phyloP scores from a whole-genome alignment of 2,329 filamentous ascomycete species.

The Pseudohalonectria lignicola region DNA sequence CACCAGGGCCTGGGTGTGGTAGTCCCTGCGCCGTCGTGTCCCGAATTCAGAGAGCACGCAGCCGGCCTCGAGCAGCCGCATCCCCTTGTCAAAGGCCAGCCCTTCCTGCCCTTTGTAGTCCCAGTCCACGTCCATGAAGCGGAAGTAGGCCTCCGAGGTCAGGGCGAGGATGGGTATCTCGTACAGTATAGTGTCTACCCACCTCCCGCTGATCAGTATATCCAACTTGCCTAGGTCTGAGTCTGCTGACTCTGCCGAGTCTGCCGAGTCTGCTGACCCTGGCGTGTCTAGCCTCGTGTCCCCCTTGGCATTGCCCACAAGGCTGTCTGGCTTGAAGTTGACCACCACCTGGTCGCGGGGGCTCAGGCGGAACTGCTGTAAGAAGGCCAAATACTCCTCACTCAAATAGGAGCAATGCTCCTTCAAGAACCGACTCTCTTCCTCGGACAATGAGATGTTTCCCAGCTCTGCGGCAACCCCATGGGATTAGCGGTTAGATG shows the following conservation, averaged over 20 bases:
- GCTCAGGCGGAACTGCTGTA: conserved; percentile 69
- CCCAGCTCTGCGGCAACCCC: conserved; percentile 43
- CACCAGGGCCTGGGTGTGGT: conserved; percentile 88
- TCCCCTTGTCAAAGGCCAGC: conserved; percentile 72
- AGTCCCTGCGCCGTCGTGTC: conserved; percentile 78
- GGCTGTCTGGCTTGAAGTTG: conserved; percentile 53
- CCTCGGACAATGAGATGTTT: conserved; percentile 65
- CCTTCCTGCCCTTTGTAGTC: conserved; percentile 78
- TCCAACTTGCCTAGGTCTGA: conserved; percentile 63
- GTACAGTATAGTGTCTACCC: conserved; percentile 94
- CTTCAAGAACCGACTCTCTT: conserved; percentile 72
- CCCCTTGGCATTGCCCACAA: no score
- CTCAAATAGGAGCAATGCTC: conserved; percentile 73
- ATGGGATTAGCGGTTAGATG: background rate
- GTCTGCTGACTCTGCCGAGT: no score
- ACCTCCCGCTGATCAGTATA: conserved; percentile 69
- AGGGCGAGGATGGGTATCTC: conserved; percentile 90
- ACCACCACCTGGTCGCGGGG: conserved; percentile 71
- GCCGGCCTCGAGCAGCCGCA: conserved; percentile 64
- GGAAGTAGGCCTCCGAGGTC: conserved; percentile 94
- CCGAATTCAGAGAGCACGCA: conserved; percentile 94
- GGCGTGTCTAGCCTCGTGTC: no score
- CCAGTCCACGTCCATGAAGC: conserved; percentile 92
- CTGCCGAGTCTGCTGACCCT: no score
- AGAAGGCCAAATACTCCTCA: conserved; percentile 66